Percentiles rank a stretch among this genome's conserved stretches.
Conservation (phyloP, 2,329 filamentous ascomycete genomes). For the Ascochyta clinopodiicola region DNA sequence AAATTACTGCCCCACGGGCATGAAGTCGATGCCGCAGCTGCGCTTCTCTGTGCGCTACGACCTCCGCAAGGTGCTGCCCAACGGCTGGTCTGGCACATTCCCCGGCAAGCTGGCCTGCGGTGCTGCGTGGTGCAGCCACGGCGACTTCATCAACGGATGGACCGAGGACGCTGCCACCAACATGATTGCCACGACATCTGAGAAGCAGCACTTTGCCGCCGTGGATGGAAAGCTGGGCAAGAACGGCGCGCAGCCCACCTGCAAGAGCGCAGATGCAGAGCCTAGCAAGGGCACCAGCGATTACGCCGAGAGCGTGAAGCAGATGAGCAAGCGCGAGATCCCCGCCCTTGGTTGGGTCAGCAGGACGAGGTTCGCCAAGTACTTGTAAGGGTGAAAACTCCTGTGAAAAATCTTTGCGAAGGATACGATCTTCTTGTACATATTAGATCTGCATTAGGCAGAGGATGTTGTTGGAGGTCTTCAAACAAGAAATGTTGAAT, state of each 20-base stretch:
- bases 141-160: constrained; percentile 60
- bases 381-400: neutral
- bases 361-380: constrained; percentile 11
- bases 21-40: constrained; percentile 56
- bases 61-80: constrained; percentile 51
- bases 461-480: neutral
- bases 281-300: constrained; percentile 52
- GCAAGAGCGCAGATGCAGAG: constrained; percentile 51
- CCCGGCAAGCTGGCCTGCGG: constrained; percentile 54
- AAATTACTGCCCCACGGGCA: constrained; percentile 50
- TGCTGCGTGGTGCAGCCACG: constrained; percentile 53
- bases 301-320: constrained; percentile 47
- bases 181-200: constrained; percentile 49
- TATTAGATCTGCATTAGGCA: neutral
- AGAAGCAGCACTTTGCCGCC: constrained; percentile 46
- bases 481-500: neutral
- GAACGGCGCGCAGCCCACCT: constrained; percentile 40
- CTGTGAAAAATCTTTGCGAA: neutral
- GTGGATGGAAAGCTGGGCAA: constrained; percentile 47
- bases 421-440: neutral
- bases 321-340: constrained; percentile 29
- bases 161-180: constrained; percentile 50
- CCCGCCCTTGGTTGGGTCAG: constrained; percentile 8
- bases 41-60: constrained; percentile 59
- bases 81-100: constrained; percentile 54